Percentiles rank a stretch among this genome's conserved stretches.
Evolutionary conservation across 2,329 filamentous ascomycete genomes (phyloP).

Genomic region (Boeremia lycopersici): DNA sequence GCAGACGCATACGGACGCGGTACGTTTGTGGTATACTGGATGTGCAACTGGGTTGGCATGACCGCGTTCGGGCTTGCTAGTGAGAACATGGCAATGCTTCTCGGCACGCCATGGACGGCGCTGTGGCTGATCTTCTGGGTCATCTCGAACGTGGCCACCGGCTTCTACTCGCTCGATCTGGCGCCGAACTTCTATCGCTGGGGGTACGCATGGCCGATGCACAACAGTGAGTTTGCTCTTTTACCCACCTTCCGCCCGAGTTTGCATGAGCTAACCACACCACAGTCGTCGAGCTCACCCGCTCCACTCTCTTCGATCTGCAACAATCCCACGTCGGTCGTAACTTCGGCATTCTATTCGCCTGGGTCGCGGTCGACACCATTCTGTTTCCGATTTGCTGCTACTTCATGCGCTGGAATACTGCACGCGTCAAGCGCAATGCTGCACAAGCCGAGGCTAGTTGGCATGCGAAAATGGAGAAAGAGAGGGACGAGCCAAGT

Average conservation of each 20-base stretch:
- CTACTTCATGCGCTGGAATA: slow-evolving; percentile 52
- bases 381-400: slow-evolving; percentile 58
- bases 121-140: slow-evolving; percentile 72
- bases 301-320: slow-evolving; percentile 66
- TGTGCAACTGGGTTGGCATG: slow-evolving; percentile 68
- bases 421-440: slow-evolving; percentile 27
- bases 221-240: slow-evolving; percentile 54
- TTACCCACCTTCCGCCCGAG: neutral
- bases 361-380: slow-evolving; percentile 62
- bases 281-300: slow-evolving; percentile 61
- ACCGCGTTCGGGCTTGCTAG: slow-evolving; percentile 65
- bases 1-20: slow-evolving; percentile 62
- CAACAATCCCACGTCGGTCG: slow-evolving; percentile 61
- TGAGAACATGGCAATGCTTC: slow-evolving; percentile 68
- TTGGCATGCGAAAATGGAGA: slow-evolving; percentile 39
- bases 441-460: slow-evolving; percentile 29
- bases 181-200: slow-evolving; percentile 64
- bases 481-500: slow-evolving; percentile 32
- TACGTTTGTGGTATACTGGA: slow-evolving; percentile 68
- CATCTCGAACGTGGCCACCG: slow-evolving; percentile 66
- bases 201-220: slow-evolving; percentile 69
- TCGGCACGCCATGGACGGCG: slow-evolving; percentile 65
- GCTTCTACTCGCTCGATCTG: slow-evolving; percentile 64
- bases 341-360: slow-evolving; percentile 65
- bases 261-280: neutral